These are phyloP conservation scores for Parathielavia hyrcaniae DNA, from an alignment of 495 filamentous ascomycete species.

Conservation along the genomic window DNA sequence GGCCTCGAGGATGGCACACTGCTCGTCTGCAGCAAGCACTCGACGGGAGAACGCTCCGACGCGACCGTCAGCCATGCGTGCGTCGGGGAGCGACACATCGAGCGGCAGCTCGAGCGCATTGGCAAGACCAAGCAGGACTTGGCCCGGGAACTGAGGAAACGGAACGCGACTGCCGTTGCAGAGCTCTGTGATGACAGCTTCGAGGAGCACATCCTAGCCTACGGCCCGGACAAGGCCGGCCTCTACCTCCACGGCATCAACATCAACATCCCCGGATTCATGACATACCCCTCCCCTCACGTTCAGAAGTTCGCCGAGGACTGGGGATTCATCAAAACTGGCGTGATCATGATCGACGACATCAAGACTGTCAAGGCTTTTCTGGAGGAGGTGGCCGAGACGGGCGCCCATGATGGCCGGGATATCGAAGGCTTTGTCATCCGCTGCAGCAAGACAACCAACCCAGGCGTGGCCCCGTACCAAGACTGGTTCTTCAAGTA, in stretches of 20 bases:
- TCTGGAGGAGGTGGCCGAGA: slow-evolving; percentile 74
- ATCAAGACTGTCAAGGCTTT: slow-evolving; percentile 67
- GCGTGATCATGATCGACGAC: slow-evolving; percentile 70
- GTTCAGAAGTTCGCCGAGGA: slow-evolving; percentile 84
- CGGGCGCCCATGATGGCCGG: slow-evolving; percentile 77
- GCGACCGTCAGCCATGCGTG: slow-evolving; percentile 68
- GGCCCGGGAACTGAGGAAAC: slow-evolving; percentile 61
- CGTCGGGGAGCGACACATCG: slow-evolving; percentile 79
- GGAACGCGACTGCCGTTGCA: slow-evolving; percentile 89
- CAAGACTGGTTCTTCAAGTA: slow-evolving; percentile 99
- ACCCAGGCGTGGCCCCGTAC: slow-evolving; percentile 42
- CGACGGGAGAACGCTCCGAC: slow-evolving; percentile 70
- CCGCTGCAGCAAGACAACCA: slow-evolving; percentile 61
- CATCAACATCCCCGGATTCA: slow-evolving; percentile 82
- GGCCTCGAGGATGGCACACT: slow-evolving; percentile 81
- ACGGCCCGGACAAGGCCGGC: slow-evolving; percentile 74
- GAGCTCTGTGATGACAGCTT: slow-evolving; percentile 95
- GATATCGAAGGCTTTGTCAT: slow-evolving; percentile 97
- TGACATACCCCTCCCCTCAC: slow-evolving; percentile 68
- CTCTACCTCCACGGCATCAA: slow-evolving; percentile 96
- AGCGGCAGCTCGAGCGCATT: slow-evolving; percentile 65
- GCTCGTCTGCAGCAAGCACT: slow-evolving; percentile 96
- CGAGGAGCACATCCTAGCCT: slow-evolving; percentile 94
- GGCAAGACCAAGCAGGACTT: slow-evolving; percentile 74
- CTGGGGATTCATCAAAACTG: slow-evolving; percentile 90